Conservation (phyloP, 2,329 filamentous ascomycete genomes). For the Rutstroemia sydowiana region DNA sequence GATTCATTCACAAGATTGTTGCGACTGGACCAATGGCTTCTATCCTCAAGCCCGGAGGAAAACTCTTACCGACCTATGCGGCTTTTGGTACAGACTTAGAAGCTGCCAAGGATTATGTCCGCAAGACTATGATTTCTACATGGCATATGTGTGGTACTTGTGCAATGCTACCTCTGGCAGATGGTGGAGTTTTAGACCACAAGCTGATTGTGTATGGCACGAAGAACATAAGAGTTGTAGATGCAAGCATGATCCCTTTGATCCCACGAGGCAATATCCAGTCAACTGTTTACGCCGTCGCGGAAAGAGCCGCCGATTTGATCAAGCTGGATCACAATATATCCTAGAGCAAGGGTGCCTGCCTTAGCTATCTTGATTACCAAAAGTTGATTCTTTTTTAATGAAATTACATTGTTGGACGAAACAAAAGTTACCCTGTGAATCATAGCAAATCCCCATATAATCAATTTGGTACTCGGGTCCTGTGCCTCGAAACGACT, state of each 20-base stretch:
- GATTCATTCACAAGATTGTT: not conserved
- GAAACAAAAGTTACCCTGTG: not conserved
- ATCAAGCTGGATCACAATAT: constrained; percentile 5
- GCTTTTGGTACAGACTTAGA: not conserved
- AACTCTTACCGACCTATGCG: not conserved
- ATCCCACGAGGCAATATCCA: constrained; percentile 12
- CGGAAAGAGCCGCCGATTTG: constrained; percentile 14
- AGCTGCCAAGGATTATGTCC: constrained; percentile 2
- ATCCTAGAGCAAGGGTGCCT: not conserved
- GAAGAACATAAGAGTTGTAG: constrained; percentile 13
- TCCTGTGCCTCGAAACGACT: too few relatives aligned
- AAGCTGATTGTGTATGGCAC: constrained; percentile 15
- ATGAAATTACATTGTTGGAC: not conserved
- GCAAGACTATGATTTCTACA: not conserved
- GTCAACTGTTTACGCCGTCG: constrained; percentile 14
- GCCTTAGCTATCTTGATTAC: not conserved
- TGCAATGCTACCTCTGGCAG: constrained; percentile 13
- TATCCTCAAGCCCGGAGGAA: not conserved
- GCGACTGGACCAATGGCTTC: not conserved
- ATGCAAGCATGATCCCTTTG: constrained; percentile 18
- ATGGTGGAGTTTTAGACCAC: constrained; percentile 16
- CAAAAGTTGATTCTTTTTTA: not conserved
- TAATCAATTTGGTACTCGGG: too few relatives aligned
- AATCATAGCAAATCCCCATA: not conserved
- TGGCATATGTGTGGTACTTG: constrained; percentile 15